Percentiles rank a stretch among this genome's conserved stretches.
Evolutionary conservation across 2,329 filamentous ascomycete genomes (phyloP).

Genomic region (Boeremia exigua): DNA sequence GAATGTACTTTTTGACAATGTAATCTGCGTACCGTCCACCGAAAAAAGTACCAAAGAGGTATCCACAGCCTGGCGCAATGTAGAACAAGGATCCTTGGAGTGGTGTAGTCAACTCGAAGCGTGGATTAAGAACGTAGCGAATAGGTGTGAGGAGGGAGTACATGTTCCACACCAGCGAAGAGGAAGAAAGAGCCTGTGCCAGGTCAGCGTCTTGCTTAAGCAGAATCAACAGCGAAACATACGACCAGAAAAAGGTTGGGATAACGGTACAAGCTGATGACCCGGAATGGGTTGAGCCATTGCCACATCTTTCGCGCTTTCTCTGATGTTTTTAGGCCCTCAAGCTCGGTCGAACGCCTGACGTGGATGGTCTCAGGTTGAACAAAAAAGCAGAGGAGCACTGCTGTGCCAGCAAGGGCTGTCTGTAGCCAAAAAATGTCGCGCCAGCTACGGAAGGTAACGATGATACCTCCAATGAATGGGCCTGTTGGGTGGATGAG

Average conservation of each 20-base stretch:
- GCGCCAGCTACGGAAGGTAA: constrained; percentile 75
- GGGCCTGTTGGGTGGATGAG: constrained; percentile 58
- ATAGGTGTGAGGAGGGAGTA: constrained; percentile 73
- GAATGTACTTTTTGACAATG: constrained; percentile 69
- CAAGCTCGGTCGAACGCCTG: constrained; percentile 67
- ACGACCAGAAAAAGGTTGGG: constrained; percentile 66
- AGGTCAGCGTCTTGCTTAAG: not conserved
- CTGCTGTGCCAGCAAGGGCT: constrained; percentile 67
- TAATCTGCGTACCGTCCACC: constrained; percentile 76
- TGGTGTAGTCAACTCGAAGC: constrained; percentile 71
- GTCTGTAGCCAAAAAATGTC: constrained; percentile 80
- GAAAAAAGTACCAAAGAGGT: constrained; percentile 71
- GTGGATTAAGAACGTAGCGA: constrained; percentile 75
- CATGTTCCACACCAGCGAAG: constrained; percentile 76
- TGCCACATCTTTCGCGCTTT: constrained; percentile 63
- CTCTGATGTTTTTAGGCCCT: constrained; percentile 57
- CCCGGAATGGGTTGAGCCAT: constrained; percentile 71
- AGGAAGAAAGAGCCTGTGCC: constrained; percentile 60
- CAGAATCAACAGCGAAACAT: constrained; percentile 14
- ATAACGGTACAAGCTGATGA: constrained; percentile 69
- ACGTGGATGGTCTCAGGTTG: constrained; percentile 76
- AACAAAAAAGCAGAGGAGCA: constrained; percentile 67
- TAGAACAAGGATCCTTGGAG: constrained; percentile 75
- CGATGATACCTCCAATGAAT: constrained; percentile 77
- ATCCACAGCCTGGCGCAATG: constrained; percentile 74